These are phyloP conservation scores for Thelephora ganbajun DNA, from an alignment of 768 basidiomycete species.

Conservation along the genomic window DNA sequence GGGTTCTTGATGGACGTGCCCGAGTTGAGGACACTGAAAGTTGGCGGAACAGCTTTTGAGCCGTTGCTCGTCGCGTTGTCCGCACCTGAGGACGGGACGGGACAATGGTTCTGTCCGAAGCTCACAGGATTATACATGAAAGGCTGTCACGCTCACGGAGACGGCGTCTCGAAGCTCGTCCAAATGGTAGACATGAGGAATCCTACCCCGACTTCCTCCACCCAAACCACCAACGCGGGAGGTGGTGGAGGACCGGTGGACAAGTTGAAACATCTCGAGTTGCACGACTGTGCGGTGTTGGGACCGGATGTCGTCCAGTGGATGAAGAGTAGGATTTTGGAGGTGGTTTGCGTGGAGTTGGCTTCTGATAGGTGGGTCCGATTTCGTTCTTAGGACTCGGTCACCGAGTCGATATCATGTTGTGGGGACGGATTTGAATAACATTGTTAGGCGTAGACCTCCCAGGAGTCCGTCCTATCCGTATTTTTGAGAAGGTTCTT, in stretches of 20 bases:
- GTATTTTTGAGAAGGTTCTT: background rate
- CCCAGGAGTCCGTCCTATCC: background rate
- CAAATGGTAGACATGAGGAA: conserved; percentile 62
- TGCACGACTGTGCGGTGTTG: conserved; percentile 51
- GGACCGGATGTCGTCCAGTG: conserved; percentile 60
- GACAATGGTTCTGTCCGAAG: conserved; percentile 48
- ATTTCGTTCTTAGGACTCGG: background rate
- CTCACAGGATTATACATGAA: conserved; percentile 47
- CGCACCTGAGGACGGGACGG: conserved; percentile 44
- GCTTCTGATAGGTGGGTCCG: conserved; percentile 27
- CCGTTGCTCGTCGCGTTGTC: conserved; percentile 44
- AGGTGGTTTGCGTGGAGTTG: conserved; percentile 49
- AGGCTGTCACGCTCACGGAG: conserved; percentile 49
- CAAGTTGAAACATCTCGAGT: conserved; percentile 42
- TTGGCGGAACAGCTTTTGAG: conserved; percentile 56
- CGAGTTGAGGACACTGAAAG: conserved; percentile 41
- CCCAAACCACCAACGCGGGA: conserved; percentile 19
- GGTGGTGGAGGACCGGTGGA: conserved; percentile 37
- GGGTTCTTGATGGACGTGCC: conserved; percentile 46
- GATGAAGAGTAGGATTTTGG: conserved; percentile 46
- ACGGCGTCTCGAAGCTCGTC: conserved; percentile 54
- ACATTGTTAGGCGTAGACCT: background rate
- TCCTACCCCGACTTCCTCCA: conserved; percentile 27
- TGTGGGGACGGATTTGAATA: background rate
- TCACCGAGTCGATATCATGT: too few relatives aligned